These are phyloP conservation scores for Argentina anserina DNA, from an alignment of 306 rosid species.

Conservation along the genomic window DNA sequence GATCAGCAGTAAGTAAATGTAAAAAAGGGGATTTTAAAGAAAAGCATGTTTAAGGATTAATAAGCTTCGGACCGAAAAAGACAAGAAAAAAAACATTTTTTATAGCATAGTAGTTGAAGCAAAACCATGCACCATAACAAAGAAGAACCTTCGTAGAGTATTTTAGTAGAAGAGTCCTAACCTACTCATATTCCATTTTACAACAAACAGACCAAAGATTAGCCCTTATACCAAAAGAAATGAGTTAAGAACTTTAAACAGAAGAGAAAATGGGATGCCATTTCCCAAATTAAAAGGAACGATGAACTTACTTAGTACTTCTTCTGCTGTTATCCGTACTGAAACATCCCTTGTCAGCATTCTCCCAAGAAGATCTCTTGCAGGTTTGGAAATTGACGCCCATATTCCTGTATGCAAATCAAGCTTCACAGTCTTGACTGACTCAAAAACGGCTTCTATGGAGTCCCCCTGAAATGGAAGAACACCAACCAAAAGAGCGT, in stretches of 20 bases:
- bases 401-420: conserved; percentile 77
- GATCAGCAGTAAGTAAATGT: background rate
- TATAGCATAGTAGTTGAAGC: background rate
- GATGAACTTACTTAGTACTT: conserved; percentile 81
- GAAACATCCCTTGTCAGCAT: conserved; percentile 91
- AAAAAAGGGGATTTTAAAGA: background rate
- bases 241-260: background rate
- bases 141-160: background rate
- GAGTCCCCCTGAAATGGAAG: conserved; percentile 94
- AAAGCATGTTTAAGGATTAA: background rate
- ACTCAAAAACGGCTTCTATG: conserved; percentile 85
- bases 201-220: background rate
- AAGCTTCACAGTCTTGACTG: conserved; percentile 66
- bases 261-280: background rate
- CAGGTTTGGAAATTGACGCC: conserved; percentile 84
- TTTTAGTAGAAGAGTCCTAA: background rate
- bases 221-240: background rate
- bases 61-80: background rate
- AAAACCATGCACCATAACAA: background rate
- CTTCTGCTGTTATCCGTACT: conserved; percentile 86
- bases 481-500: conserved; percentile 73
- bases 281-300: background rate
- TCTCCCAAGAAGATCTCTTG: conserved; percentile 84
- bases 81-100: background rate
- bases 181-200: background rate